Base-by-base conservation (phyloP, 257 asterid genomes). In the Salvia rosmarinus region DNA sequence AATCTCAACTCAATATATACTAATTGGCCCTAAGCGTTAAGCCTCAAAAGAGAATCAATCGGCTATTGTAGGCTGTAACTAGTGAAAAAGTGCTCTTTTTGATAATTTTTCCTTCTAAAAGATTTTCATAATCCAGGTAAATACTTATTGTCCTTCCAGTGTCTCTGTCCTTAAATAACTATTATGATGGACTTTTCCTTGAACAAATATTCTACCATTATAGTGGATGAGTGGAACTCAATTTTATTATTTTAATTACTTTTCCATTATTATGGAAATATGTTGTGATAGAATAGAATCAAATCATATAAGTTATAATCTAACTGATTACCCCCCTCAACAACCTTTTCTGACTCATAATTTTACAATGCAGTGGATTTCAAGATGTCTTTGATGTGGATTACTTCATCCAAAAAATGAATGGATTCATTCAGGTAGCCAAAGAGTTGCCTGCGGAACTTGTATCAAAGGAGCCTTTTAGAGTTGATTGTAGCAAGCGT, bases 401-500 rank as follows among this genome's bases (percentile, higher is more conserved):
- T 34, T 85, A 84, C 79, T 95, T 95, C 88, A 87, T 91, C 78
- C 78, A 80, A 73, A 89, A 91, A 82, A 81, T 87, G 95, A 77
- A 75, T 63, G 97, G 96, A 78, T 95, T 84, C 76, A 80, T 84
- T 67, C 82, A 77, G 56, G 89, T 95, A 58, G 94, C 88, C 17
- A 91, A 85, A 75, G 97, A 88, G 81, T 81, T 95, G 82, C 98
- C 99, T 19, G 80, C 78, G 0, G 95, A 87, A 80, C 79, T 95
- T 76, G 96, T 85, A 72, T 85, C 94, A 10, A 91, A 90, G 82
- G 98, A 87, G 83, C 98, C 98, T 57, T 68, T 95, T 77, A 84
- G 77, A 76, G 99, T 89, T 70, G 98, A 95, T 81, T 89, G 99
- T 77, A 91, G 96, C 90, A 95, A 95, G 80, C 88, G 99, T 55